Base-by-base conservation (phyloP, 2,329 filamentous ascomycete genomes). In the Colletotrichum sp. region DNA sequence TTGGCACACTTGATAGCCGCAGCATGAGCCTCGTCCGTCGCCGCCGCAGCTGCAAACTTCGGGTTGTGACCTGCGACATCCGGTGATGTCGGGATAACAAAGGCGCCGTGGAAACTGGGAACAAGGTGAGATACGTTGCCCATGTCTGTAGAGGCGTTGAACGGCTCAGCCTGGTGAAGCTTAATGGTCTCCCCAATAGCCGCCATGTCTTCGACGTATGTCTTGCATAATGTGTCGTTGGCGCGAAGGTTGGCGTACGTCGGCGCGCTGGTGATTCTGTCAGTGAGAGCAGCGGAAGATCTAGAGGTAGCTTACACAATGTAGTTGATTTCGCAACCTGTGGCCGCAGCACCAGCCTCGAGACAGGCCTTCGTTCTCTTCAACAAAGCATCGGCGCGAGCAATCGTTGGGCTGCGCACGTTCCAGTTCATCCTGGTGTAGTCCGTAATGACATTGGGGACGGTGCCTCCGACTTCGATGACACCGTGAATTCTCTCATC, bases 71-170 rank as follows among this genome's bases (percentile, higher is more conserved):
- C 81, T 4, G 82, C 84, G 28, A 85, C 84, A 15, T 84, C 82
- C 0, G 82, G 69, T 3, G 73, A 78, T 2, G 84, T 82, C 1
- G 85, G 83, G 39, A 90, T 87, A 2, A 81, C 82, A 73, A 90
- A 90, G 36, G 84, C 86, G 6, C 87, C 86, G 76, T 90, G 88
- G 66, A 90, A 86, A 6, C 84, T 85, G 2, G 88, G 88, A 3
- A 87, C 81, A 2, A 84, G 76, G 67, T 89, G 87, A 15, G 85
- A 86, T 12, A 90, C 87, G 70, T 90, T 90, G 26, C 88, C 88
- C 88, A 89, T 88, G 79, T 90, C 88, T 0, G 88, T 89, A 1
- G 88, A 88, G 12, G 81, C 82, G 15, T 80, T 79, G 72, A 87
- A 79, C 2, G 85, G 81, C 65, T 85, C 84, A 0, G 86, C 82